Conservation (phyloP, 495 filamentous ascomycete genomes). For the Aspergillus avenaceus region DNA sequence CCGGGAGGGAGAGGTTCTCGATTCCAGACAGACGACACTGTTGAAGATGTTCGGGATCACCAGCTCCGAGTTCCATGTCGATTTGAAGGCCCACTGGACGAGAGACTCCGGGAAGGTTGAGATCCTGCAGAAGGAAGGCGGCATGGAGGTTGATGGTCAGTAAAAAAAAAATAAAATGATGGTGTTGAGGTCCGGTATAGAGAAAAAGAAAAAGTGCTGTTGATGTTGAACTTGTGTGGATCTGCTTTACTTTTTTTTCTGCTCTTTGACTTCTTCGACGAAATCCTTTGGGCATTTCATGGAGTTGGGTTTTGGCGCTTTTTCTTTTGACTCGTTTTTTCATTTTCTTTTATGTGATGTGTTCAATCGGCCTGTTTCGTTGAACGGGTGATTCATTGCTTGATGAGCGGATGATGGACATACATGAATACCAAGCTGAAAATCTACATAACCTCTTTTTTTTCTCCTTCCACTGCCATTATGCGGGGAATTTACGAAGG, state of each 20-base stretch:
- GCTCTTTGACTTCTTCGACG: constrained; percentile 25
- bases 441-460: too few species aligned
- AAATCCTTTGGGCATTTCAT: constrained; percentile 23
- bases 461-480: constrained; percentile 5
- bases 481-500: constrained; percentile 3
- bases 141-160: constrained; percentile 41
- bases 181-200: constrained; percentile 7
- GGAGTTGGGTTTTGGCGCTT: constrained; percentile 40
- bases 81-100: constrained; percentile 61
- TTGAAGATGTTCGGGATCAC: constrained; percentile 91
- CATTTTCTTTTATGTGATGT: constrained; percentile 16
- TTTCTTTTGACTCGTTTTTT: constrained; percentile 17
- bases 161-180: too few species aligned
- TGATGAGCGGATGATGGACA: constrained; percentile 36
- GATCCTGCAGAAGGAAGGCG: constrained; percentile 32
- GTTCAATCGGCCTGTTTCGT: neutral
- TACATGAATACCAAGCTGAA: constrained; percentile 26
- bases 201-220: too few species aligned
- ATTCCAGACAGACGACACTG: constrained; percentile 84
- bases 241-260: constrained; percentile 20
- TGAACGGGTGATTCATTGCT: constrained; percentile 12
- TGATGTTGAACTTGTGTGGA: neutral
- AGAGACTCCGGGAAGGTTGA: constrained; percentile 38
- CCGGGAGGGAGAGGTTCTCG: constrained; percentile 73
- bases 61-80: constrained; percentile 81